Percentiles rank a stretch among this genome's conserved stretches.
Evolutionary conservation across 257 asterid genomes (phyloP).

Genomic region (Penstemon newberryi): DNA sequence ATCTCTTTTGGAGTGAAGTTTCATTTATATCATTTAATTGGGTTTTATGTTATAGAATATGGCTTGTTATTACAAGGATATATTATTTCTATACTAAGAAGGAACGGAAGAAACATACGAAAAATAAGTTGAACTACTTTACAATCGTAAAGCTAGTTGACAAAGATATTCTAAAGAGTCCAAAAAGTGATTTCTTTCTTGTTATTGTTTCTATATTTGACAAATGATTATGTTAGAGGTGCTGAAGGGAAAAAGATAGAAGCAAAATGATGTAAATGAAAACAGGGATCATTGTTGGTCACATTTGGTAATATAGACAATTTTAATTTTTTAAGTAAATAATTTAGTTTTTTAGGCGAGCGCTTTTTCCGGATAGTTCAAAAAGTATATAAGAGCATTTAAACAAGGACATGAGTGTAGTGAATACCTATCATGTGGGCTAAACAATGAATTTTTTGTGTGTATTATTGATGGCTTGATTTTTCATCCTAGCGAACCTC

Average conservation of each 20-base stretch:
- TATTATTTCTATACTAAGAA: too few relatives aligned
- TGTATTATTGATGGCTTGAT: conserved; percentile 27
- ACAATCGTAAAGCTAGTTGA: too few relatives aligned
- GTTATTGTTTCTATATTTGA: neutral
- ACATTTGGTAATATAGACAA: neutral
- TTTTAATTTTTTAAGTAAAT: neutral
- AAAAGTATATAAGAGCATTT: conserved; percentile 15
- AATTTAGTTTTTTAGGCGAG: conserved; percentile 13
- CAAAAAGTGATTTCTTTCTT: neutral
- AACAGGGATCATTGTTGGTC: neutral
- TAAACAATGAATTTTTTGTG: neutral
- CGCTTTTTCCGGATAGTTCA: neutral
- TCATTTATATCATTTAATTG: too few relatives aligned
- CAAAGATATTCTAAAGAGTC: too few relatives aligned
- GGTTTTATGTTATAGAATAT: too few relatives aligned
- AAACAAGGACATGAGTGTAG: conserved; percentile 5
- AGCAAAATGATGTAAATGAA: too few relatives aligned
- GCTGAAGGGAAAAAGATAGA: too few relatives aligned
- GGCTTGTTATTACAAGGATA: too few relatives aligned
- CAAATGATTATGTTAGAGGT: neutral
- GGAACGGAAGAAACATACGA: too few relatives aligned
- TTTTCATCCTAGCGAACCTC: conserved; percentile 39
- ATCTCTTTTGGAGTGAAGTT: too few relatives aligned
- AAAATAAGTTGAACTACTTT: too few relatives aligned
- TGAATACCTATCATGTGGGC: conserved; percentile 8